phyloP scores from a whole-genome alignment of 768 basidiomycete genomes.

The Cyclocybe cylindracea region DNA sequence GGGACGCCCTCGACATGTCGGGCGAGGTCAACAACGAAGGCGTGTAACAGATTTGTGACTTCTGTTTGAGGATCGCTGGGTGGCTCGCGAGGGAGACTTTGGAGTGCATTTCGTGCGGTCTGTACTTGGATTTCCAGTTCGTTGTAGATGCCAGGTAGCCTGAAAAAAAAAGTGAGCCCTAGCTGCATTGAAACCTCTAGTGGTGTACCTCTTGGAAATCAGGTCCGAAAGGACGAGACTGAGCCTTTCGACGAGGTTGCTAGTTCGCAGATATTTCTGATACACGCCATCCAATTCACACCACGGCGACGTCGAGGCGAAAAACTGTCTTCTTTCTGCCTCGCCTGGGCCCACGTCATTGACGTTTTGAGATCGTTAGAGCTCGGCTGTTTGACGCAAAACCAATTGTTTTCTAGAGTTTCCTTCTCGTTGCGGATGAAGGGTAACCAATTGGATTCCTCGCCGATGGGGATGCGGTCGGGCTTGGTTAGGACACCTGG shows the following conservation, averaged over 20 bases:
- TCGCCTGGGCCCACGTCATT: slow-evolving; percentile 62
- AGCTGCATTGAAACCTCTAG: slow-evolving; percentile 23
- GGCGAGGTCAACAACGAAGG: slow-evolving; percentile 47
- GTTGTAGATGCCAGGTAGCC: slow-evolving; percentile 62
- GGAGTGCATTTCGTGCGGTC: slow-evolving; percentile 32
- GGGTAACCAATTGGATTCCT: slow-evolving; percentile 55
- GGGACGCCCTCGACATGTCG: slow-evolving; percentile 55
- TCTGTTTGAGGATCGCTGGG: slow-evolving; percentile 60
- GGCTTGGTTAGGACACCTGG: slow-evolving; percentile 71
- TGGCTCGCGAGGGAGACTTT: slow-evolving; percentile 47
- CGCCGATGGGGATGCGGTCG: slow-evolving; percentile 40
- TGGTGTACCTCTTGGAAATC: slow-evolving; percentile 55
- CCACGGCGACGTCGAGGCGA: slow-evolving; percentile 54
- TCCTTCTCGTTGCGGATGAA: slow-evolving; percentile 58
- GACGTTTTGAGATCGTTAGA: slow-evolving; percentile 50
- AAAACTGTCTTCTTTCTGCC: slow-evolving; percentile 58
- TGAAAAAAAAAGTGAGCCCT: slow-evolving; percentile 20
- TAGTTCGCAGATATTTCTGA: slow-evolving; percentile 56
- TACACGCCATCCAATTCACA: slow-evolving; percentile 49
- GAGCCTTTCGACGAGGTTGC: slow-evolving; percentile 54
- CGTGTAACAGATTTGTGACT: slow-evolving; percentile 46
- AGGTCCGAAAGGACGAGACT: slow-evolving; percentile 63
- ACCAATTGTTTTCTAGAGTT: slow-evolving; percentile 57
- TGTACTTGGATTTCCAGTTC: slow-evolving; percentile 52
- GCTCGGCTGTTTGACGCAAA: slow-evolving; percentile 55